Conservation (phyloP, 75 land plant genomes). For the Cryptomeria japonica region DNA sequence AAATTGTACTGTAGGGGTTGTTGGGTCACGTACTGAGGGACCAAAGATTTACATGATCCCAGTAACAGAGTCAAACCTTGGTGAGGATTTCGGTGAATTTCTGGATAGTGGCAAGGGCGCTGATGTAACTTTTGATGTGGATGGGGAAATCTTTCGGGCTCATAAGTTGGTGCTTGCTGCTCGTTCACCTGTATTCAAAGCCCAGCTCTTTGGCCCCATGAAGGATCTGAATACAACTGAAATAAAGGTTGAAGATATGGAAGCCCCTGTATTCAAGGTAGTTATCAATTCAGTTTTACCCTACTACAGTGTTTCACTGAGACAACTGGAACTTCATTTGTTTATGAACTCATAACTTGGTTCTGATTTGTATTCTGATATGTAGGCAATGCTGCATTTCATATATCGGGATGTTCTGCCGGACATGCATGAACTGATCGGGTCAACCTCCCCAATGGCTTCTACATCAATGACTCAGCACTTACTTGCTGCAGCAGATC, state of each 20-base stretch:
- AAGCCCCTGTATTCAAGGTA: slow-evolving; percentile 79
- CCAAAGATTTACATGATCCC: slow-evolving; percentile 64
- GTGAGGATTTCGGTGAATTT: slow-evolving; percentile 65
- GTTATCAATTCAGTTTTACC: background rate
- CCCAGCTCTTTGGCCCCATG: slow-evolving; percentile 90
- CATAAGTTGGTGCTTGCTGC: slow-evolving; percentile 87
- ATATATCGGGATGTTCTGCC: slow-evolving; percentile 78
- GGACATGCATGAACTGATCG: slow-evolving; percentile 54
- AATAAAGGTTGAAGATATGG: slow-evolving; percentile 70
- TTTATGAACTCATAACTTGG: background rate
- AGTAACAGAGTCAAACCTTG: slow-evolving; percentile 62
- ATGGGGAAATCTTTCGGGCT: slow-evolving; percentile 64
- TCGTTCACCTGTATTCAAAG: slow-evolving; percentile 88
- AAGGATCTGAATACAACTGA: slow-evolving; percentile 51
- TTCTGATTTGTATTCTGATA: background rate
- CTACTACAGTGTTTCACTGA: background rate
- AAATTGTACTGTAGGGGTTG: slow-evolving; percentile 55
- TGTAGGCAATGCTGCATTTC: slow-evolving; percentile 74
- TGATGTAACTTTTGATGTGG: slow-evolving; percentile 72
- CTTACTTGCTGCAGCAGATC: slow-evolving; percentile 78
- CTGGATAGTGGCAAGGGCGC: slow-evolving; percentile 64
- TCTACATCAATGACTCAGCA: slow-evolving; percentile 77
- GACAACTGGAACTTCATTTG: background rate
- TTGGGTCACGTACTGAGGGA: slow-evolving; percentile 65
- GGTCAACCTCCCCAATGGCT: slow-evolving; percentile 39